Conservation (phyloP, 2,329 filamentous ascomycete genomes). For the Akanthomyces lecanii region DNA sequence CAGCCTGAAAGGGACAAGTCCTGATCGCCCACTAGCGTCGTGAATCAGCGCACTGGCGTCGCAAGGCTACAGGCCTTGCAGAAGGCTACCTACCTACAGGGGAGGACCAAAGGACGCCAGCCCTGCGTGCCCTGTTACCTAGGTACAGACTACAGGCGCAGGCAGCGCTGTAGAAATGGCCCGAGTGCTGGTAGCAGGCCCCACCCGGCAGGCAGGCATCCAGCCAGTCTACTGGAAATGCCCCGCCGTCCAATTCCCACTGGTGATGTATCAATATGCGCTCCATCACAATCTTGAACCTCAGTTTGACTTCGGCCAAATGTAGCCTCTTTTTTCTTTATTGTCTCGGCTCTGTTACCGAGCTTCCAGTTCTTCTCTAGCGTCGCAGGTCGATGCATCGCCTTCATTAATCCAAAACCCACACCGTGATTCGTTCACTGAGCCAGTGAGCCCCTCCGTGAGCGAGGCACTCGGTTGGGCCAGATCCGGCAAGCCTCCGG, state of each 20-base stretch:
- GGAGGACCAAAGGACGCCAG: neutral
- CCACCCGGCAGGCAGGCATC: neutral
- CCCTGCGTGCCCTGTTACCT: neutral
- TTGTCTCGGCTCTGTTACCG: neutral
- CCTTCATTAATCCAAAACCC: neutral
- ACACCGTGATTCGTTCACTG: neutral
- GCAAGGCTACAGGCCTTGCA: slow-evolving; percentile 1
- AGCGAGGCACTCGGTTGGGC: neutral
- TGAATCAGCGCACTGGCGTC: slow-evolving; percentile 1
- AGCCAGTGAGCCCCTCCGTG: neutral
- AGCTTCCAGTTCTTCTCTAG: slow-evolving; percentile 9
- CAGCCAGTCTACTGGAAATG: neutral
- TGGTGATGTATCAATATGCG: neutral
- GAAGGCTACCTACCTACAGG: neutral
- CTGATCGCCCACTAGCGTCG: slow-evolving; percentile 8
- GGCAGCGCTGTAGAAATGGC: neutral
- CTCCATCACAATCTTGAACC: neutral
- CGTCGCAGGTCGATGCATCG: neutral
- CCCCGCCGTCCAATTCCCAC: neutral
- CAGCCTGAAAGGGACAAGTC: neutral
- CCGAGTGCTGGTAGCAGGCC: neutral
- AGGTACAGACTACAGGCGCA: neutral
- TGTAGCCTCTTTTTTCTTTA: neutral
- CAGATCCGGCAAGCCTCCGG: neutral
- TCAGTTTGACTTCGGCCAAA: neutral